A percentile compares a stretch with the other conserved stretches of the same genome.
These are phyloP conservation scores for Carex kokanica DNA, from an alignment of 176 grass and related monocot genomes.

Conservation along the genomic window DNA sequence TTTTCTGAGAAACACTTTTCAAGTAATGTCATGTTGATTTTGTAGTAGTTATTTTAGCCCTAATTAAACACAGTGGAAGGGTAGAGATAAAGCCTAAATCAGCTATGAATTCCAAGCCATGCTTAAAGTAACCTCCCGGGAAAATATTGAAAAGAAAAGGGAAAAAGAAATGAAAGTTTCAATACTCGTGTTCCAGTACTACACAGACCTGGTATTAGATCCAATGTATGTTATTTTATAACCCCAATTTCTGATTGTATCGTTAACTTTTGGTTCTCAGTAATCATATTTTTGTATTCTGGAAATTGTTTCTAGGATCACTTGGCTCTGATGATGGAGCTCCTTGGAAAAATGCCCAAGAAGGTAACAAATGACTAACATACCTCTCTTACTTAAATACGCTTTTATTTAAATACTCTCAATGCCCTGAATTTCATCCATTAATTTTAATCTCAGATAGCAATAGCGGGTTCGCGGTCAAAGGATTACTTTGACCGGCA, in stretches of 20 bases:
- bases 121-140: neutral
- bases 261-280: neutral
- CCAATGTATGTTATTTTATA: neutral
- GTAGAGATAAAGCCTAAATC: neutral
- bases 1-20: neutral
- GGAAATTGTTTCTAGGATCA: constrained; percentile 60
- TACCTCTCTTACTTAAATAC: neutral
- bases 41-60: neutral
- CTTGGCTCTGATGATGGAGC: constrained; percentile 97
- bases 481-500: constrained; percentile 97
- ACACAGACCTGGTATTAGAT: neutral
- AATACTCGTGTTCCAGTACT: neutral
- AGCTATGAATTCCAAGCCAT: neutral
- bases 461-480: constrained; percentile 59
- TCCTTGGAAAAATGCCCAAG: constrained; percentile 83
- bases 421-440: neutral
- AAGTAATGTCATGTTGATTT: neutral
- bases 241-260: neutral
- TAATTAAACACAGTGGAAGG: neutral
- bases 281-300: constrained; percentile 12
- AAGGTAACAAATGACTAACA: constrained; percentile 51
- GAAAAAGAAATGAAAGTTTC: constrained; percentile 1
- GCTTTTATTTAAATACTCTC: neutral
- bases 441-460: constrained; percentile 55
- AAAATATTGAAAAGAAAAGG: neutral